Conservation (phyloP, 768 basidiomycete species). For the Lentinula sp. region DNA sequence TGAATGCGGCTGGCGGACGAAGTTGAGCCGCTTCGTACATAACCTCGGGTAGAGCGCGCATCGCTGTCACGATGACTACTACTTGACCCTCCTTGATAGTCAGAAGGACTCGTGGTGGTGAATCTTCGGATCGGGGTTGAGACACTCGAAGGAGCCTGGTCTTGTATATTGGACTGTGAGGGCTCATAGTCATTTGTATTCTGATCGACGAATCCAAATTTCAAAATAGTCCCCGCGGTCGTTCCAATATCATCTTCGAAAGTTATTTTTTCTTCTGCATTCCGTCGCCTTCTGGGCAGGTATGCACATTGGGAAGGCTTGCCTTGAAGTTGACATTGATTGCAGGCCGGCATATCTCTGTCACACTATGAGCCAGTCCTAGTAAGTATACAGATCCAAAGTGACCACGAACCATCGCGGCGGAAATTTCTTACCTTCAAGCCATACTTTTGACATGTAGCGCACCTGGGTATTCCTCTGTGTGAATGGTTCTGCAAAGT, state of each 20-base stretch:
- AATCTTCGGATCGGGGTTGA: neutral
- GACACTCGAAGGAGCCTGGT: neutral
- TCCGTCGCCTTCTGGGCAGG: constrained; percentile 2
- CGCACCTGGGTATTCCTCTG: constrained; percentile 6
- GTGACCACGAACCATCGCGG: neutral
- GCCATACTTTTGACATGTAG: constrained; percentile 1
- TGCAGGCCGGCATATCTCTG: constrained; percentile 5
- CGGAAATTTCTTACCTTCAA: neutral
- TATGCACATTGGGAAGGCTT: constrained; percentile 1
- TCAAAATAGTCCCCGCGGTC: neutral
- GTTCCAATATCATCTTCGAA: constrained; percentile 6
- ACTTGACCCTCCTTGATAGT: neutral
- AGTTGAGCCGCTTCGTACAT: neutral
- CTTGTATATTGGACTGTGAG: neutral
- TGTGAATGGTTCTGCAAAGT: neutral
- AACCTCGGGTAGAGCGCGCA: neutral
- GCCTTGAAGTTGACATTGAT: constrained; percentile 6
- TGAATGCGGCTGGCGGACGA: neutral
- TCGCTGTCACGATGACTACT: neutral
- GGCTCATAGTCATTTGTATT: neutral
- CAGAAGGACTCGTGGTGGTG: neutral
- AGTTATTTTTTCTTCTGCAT: neutral
- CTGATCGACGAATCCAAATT: neutral
- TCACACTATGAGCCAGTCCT: neutral
- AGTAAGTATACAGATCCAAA: neutral